phyloP scores from a whole-genome alignment of 768 basidiomycete species.

The Imleria badia region DNA sequence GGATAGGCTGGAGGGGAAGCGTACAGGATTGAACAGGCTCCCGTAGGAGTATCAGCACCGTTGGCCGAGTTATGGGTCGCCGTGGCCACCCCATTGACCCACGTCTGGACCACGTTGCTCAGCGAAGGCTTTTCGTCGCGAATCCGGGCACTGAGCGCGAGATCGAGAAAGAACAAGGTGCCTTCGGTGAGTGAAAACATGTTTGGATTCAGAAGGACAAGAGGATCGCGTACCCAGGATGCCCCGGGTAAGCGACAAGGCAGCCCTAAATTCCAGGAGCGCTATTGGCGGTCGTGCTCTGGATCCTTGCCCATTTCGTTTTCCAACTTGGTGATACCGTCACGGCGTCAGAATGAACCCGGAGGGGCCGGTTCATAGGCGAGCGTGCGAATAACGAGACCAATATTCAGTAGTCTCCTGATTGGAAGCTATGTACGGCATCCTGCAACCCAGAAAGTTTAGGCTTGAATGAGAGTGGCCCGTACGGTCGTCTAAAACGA shows the following conservation, averaged over 20 bases:
- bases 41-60: neutral
- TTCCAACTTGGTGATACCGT: slow-evolving; percentile 1
- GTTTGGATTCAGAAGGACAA: neutral
- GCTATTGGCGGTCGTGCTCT: no score
- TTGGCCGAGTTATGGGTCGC: neutral
- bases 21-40: neutral
- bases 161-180: slow-evolving; percentile 3
- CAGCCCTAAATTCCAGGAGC: no score
- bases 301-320: neutral
- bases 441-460: no score
- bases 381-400: neutral
- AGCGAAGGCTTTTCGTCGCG: neutral
- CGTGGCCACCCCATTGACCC: slow-evolving; percentile 1
- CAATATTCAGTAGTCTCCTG: no score
- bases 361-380: neutral
- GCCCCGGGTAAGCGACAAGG: no score
- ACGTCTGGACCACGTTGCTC: neutral
- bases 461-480: no score
- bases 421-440: no score
- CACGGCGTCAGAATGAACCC: neutral
- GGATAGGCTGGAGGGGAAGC: neutral
- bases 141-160: neutral
- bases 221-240: neutral
- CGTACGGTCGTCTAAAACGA: no score
- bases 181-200: slow-evolving; percentile 7